phyloP scores from a whole-genome alignment of 805 yeast genomes.

The Maudiozyma barnettii region DNA sequence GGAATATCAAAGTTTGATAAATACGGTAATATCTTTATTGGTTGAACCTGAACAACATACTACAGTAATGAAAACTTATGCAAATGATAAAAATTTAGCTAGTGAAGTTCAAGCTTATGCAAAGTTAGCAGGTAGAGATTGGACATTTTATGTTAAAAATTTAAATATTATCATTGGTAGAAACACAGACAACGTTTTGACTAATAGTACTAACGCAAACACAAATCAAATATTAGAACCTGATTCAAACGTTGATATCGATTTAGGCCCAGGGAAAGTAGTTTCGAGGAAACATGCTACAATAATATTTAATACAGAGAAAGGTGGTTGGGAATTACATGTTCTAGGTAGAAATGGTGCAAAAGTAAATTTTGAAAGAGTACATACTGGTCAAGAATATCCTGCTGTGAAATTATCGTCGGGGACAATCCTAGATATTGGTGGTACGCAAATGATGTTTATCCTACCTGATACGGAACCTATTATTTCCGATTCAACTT shows the following conservation, averaged over 20 bases:
- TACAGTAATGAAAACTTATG: constrained; percentile 58
- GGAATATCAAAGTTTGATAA: constrained; percentile 46
- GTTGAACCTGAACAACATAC: constrained; percentile 67
- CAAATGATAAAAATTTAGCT: constrained; percentile 58
- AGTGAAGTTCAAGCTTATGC: constrained; percentile 95
- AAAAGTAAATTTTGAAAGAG: constrained; percentile 60
- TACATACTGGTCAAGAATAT: constrained; percentile 35
- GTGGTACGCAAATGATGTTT: constrained; percentile 98
- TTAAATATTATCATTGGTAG: constrained; percentile 78
- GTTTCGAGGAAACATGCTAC: constrained; percentile 86
- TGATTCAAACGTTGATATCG: constrained; percentile 45
- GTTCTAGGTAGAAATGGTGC: constrained; percentile 90
- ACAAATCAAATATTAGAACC: not conserved
- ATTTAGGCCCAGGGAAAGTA: constrained; percentile 95
- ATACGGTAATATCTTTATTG: constrained; percentile 64
- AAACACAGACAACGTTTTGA: constrained; percentile 39
- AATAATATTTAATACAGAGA: constrained; percentile 64
- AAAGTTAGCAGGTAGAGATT: constrained; percentile 80
- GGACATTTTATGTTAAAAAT: constrained; percentile 90
- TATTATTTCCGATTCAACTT: constrained; percentile 36
- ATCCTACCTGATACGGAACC: constrained; percentile 89
- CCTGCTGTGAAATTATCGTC: constrained; percentile 53
- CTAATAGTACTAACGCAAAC: not conserved
- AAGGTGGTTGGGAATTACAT: constrained; percentile 77
- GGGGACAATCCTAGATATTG: constrained; percentile 89